These are phyloP conservation scores for Puccinia sorghi DNA, from an alignment of 1,284 basidiomycete species.

Conservation along the genomic window DNA sequence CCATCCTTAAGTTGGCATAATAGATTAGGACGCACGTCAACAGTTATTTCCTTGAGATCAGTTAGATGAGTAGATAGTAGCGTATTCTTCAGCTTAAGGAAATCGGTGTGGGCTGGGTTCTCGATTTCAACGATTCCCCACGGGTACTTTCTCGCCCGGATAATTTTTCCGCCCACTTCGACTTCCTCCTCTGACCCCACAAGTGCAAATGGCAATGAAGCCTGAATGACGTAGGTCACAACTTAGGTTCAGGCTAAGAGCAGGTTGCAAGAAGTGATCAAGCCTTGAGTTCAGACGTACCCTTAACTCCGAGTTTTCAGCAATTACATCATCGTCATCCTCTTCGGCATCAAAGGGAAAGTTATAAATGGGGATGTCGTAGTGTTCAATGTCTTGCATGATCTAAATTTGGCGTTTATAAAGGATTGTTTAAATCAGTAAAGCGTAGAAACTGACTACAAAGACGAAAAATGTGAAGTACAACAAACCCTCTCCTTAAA, in stretches of 20 bases:
- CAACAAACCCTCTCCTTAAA: conserved; percentile 89
- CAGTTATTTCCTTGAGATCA: conserved; percentile 69
- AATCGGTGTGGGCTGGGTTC: conserved; percentile 98
- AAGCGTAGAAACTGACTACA: not conserved
- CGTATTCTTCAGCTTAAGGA: conserved; percentile 84
- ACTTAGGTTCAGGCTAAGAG: not conserved
- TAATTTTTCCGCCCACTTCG: conserved; percentile 77
- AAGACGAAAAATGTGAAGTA: not conserved
- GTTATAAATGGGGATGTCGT: conserved; percentile 97
- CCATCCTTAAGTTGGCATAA: conserved; percentile 32
- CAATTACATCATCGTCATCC: conserved; percentile 97
- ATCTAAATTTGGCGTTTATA: conserved; percentile 64
- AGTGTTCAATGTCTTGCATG: conserved; percentile 99
- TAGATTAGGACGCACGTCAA: conserved; percentile 70
- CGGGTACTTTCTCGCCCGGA: conserved; percentile 91
- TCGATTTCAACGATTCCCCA: conserved; percentile 99
- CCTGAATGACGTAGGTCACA: conserved; percentile 60
- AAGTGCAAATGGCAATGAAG: conserved; percentile 91
- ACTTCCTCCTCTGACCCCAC: conserved; percentile 97
- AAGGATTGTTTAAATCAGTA: too few species aligned
- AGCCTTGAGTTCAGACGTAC: not conserved
- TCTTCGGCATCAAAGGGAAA: conserved; percentile 47
- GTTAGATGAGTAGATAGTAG: conserved; percentile 63
- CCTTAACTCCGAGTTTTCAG: conserved; percentile 72
- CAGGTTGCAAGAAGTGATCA: not conserved